Evolutionary conservation across 2,329 filamentous ascomycete species (phyloP), one percentile per base, ranked within the genome.

Genomic region (Hymenoscyphus infarciens): DNA sequence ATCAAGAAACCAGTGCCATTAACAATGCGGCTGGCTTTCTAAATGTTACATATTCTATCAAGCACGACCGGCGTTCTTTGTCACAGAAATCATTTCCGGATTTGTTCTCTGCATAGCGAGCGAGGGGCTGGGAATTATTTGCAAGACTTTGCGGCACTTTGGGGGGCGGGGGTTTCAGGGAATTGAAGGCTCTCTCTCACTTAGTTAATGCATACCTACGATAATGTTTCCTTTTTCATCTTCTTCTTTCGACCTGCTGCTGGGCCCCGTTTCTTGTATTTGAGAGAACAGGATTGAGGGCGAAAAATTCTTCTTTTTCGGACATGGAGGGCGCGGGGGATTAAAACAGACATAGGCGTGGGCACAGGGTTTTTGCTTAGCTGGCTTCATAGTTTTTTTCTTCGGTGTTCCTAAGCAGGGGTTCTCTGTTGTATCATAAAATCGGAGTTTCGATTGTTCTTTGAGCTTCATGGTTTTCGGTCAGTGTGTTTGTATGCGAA

Each of bases 81-180:
- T 68, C 63, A 63, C 63, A 69, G 62, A 27, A 27, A 68, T 71
- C 66, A 66, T 67, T 70, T 60, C 33, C 31, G 63, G 63, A 63
- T 64, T 71, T 69, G 65, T 73, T 72, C 68, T 71, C 67, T 74
- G 72, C 73, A 75, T 75, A 75, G 72, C 72, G 69, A 74, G 73
- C 72, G 72, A 73, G 57, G 67, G 72, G 69, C 64, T 66, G 31
- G 64, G 70, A 67, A 63, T 11, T 67, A 68, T 71, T 72, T 72
- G 64, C 66, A 62, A 69, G 65, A 69, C 39, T 71, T 67, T 71
- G 62, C 65, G 68, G 66, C 65, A 67, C 66, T 68, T 66, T 56
- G 61, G 61, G 63, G 61, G 64, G 60, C 61, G 63, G 64, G 57
- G 62, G 64, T 63, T 60, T 63, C 54, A 65, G 61, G 42, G 68